phyloP scores from a whole-genome alignment of 192 early-diverging fungal species.

The Mortierella antarctica region DNA sequence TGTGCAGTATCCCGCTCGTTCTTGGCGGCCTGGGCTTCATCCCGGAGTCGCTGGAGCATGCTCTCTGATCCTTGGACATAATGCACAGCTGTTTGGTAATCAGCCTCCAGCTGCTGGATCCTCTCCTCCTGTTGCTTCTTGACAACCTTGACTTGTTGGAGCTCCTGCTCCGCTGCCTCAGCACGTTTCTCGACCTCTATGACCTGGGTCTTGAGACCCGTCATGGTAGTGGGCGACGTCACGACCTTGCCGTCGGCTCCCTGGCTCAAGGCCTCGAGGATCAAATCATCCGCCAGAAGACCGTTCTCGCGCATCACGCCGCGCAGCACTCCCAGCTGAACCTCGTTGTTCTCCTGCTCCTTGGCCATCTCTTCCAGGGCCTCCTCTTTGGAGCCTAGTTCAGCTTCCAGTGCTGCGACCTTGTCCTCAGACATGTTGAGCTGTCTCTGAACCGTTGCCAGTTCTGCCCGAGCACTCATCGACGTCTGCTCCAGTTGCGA shows the following conservation, averaged over 20 bases:
- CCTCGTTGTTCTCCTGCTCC: constrained; percentile 66
- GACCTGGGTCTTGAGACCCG: constrained; percentile 23
- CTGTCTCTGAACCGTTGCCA: constrained; percentile 46
- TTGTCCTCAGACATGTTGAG: constrained; percentile 57
- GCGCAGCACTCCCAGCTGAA: constrained; percentile 63
- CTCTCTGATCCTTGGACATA: constrained; percentile 53
- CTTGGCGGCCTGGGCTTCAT: constrained; percentile 38
- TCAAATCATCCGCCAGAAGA: constrained; percentile 54
- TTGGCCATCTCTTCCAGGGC: constrained; percentile 54
- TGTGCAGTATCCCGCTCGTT: constrained; percentile 10
- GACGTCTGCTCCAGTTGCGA: constrained; percentile 59
- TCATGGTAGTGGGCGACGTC: constrained; percentile 11
- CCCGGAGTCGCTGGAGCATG: constrained; percentile 51
- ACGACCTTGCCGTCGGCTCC: constrained; percentile 2
- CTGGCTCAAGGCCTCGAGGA: constrained; percentile 43
- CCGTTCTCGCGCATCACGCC: constrained; percentile 61
- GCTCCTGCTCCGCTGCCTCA: constrained; percentile 26
- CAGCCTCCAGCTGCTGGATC: constrained; percentile 56
- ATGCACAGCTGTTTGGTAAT: constrained; percentile 56
- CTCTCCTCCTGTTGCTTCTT: constrained; percentile 40
- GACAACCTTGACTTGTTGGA: constrained; percentile 20
- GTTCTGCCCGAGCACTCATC: constrained; percentile 58
- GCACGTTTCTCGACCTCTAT: constrained; percentile 37
- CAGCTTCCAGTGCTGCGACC: constrained; percentile 44
- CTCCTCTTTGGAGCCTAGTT: constrained; percentile 57